Conservation (phyloP, 139 green algal species). For the Desmodesmus armatus region DNA sequence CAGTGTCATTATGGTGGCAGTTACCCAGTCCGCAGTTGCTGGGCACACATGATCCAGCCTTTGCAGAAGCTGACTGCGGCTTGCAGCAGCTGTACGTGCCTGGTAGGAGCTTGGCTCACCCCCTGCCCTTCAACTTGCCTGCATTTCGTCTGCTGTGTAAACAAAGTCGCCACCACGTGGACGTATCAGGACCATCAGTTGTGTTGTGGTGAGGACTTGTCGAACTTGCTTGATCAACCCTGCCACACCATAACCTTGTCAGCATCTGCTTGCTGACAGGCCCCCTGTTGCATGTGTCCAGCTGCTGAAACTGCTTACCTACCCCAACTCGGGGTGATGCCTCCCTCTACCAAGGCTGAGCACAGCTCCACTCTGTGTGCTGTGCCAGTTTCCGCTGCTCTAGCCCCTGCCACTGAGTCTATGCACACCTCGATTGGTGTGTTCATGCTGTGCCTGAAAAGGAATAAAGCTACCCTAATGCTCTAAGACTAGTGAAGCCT, state of each 20-base stretch:
- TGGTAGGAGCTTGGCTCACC: too few species aligned
- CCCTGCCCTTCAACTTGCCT: not conserved
- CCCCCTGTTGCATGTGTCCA: not conserved
- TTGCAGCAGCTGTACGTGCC: too few species aligned
- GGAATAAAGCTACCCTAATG: too few species aligned
- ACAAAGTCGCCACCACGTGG: conserved; percentile 54
- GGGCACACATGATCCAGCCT: too few species aligned
- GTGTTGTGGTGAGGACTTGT: not conserved
- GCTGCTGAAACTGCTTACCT: not conserved
- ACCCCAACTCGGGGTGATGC: conserved; percentile 26
- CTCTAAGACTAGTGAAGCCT: too few species aligned
- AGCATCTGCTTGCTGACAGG: not conserved
- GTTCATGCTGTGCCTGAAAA: too few species aligned
- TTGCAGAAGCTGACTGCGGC: too few species aligned
- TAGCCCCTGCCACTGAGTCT: conserved; percentile 22
- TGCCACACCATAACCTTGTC: not conserved
- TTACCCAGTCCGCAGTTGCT: too few species aligned
- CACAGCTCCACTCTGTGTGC: conserved; percentile 48
- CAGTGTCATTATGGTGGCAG: too few species aligned
- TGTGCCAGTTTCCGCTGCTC: conserved; percentile 13
- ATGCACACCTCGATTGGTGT: conserved; percentile 40
- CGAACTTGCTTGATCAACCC: conserved; percentile 30
- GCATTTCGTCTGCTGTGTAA: conserved; percentile 50
- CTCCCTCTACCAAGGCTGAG: conserved; percentile 31
- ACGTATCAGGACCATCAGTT: conserved; percentile 50